A percentile compares a stretch with the other conserved stretches of the same genome.
Evolutionary conservation across 305 asterid genomes (phyloP).

Genomic region (Ilex paraguariensis): DNA sequence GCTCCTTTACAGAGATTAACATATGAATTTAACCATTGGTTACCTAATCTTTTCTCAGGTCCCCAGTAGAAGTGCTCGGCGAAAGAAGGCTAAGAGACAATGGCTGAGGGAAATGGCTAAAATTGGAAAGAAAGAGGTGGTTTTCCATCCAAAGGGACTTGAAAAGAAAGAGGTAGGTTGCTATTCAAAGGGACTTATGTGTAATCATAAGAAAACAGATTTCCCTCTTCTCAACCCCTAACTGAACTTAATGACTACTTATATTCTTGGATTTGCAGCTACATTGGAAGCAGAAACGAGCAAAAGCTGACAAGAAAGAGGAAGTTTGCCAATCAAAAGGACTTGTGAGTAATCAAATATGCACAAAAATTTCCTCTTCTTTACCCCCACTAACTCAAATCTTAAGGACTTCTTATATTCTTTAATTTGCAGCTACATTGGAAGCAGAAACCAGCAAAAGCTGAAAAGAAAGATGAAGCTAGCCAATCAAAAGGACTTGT

Average conservation of each 20-base stretch:
- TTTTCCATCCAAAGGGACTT: conserved; percentile 55
- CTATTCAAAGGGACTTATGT: conserved; percentile 29
- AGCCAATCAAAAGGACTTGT: conserved; percentile 34
- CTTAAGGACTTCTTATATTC: conserved; percentile 20
- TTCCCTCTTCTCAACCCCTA: conserved; percentile 8
- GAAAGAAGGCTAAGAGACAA: conserved; percentile 56
- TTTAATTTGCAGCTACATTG: conserved; percentile 58
- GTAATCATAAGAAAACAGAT: conserved; percentile 19
- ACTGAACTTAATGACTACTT: conserved; percentile 20
- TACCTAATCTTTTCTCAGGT: conserved; percentile 28
- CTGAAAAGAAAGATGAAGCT: conserved; percentile 33
- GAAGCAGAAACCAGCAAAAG: conserved; percentile 59
- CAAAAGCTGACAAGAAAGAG: conserved; percentile 21
- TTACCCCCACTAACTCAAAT: conserved; percentile 6
- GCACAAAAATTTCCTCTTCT: conserved; percentile 6
- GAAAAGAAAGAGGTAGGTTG: not conserved
- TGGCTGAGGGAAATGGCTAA: conserved; percentile 80
- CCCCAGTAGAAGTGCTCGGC: conserved; percentile 82
- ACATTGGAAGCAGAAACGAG: conserved; percentile 64
- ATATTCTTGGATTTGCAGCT: conserved; percentile 41
- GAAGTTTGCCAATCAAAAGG: not conserved
- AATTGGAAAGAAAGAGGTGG: conserved; percentile 52
- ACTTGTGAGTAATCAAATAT: conserved; percentile 43
- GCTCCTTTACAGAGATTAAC: too few relatives aligned
- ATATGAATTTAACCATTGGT: too few relatives aligned